Percentiles rank a stretch among this genome's conserved stretches.
Conservation (phyloP, 345 rosid species). For the thale cress (Arabidopsis thaliana) region DNA sequence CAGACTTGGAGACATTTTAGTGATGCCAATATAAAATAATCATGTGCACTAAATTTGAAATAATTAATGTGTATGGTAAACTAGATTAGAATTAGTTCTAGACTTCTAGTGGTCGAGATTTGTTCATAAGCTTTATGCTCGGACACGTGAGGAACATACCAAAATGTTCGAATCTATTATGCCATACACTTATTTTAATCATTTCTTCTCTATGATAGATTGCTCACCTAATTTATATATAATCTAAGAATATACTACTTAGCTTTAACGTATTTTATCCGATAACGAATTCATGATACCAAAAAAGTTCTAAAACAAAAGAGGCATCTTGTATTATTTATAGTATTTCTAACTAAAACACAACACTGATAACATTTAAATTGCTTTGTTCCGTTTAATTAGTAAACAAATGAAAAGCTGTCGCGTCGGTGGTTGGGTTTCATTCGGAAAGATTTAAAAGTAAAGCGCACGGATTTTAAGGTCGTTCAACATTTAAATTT, state of each 20-base stretch:
- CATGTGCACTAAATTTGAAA: background rate
- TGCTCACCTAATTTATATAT: background rate
- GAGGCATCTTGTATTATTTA: background rate
- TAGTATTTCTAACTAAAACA: background rate
- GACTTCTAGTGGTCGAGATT: slow-evolving; percentile 30
- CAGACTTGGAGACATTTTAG: too few species aligned
- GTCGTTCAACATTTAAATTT: background rate
- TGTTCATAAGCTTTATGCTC: slow-evolving; percentile 9
- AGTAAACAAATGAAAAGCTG: slow-evolving; percentile 19
- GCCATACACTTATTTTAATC: slow-evolving; percentile 11
- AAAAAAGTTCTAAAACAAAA: background rate
- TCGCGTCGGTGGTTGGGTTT: slow-evolving; percentile 34
- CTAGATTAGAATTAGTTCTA: slow-evolving; percentile 7
- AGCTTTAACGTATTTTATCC: background rate
- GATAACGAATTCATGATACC: background rate
- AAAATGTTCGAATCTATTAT: slow-evolving; percentile 32
- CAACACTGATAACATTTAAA: slow-evolving; percentile 14
- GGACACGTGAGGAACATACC: slow-evolving; percentile 32
- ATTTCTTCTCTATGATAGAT: slow-evolving; percentile 22
- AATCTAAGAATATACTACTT: slow-evolving; percentile 14
- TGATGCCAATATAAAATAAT: background rate
- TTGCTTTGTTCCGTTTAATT: background rate
- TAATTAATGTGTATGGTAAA: background rate
- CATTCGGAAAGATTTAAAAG: slow-evolving; percentile 4
- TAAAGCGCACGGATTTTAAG: slow-evolving; percentile 21